phyloP scores from a whole-genome alignment of 1,284 basidiomycete genomes.

The Ustilago lituana region DNA sequence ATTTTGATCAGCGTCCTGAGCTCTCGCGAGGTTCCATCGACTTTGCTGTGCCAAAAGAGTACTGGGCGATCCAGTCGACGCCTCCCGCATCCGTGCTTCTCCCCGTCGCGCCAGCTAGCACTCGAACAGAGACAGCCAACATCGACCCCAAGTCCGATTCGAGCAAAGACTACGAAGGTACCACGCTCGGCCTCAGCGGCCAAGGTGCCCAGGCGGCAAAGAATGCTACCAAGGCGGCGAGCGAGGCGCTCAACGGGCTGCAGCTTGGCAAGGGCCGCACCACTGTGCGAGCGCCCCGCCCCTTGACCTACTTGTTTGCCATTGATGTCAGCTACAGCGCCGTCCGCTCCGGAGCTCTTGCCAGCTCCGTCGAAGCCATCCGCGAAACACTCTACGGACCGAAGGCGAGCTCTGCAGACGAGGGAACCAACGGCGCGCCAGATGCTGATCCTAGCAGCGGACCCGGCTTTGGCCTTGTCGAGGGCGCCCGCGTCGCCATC shows the following conservation, averaged over 20 bases:
- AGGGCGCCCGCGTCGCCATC: slow-evolving; percentile 72
- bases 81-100: slow-evolving; percentile 54
- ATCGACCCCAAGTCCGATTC: slow-evolving; percentile 49
- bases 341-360: slow-evolving; percentile 79
- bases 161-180: slow-evolving; percentile 52
- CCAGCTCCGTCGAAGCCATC: slow-evolving; percentile 76
- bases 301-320: slow-evolving; percentile 84
- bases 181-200: slow-evolving; percentile 59
- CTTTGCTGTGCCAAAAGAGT: slow-evolving; percentile 83
- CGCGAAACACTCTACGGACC: slow-evolving; percentile 74
- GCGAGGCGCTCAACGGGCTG: slow-evolving; percentile 58
- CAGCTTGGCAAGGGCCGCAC: slow-evolving; percentile 62
- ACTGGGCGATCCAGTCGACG: slow-evolving; percentile 78
- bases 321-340: slow-evolving; percentile 85
- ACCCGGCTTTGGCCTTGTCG: slow-evolving; percentile 63
- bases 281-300: slow-evolving; percentile 66
- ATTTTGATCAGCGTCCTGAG: slow-evolving; percentile 85
- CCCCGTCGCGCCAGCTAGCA: slow-evolving; percentile 58
- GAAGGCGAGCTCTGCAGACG: slow-evolving; percentile 28
- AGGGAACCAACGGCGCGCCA: slow-evolving; percentile 37
- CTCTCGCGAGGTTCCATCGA: slow-evolving; percentile 91
- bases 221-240: slow-evolving; percentile 61
- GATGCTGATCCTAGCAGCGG: slow-evolving; percentile 34
- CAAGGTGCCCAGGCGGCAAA: slow-evolving; percentile 60
- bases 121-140: slow-evolving; percentile 54